A percentile compares a stretch with the other conserved stretches of the same genome.
Conservation (phyloP, 192 early-diverging fungal species). For the Coemansia sp. region DNA sequence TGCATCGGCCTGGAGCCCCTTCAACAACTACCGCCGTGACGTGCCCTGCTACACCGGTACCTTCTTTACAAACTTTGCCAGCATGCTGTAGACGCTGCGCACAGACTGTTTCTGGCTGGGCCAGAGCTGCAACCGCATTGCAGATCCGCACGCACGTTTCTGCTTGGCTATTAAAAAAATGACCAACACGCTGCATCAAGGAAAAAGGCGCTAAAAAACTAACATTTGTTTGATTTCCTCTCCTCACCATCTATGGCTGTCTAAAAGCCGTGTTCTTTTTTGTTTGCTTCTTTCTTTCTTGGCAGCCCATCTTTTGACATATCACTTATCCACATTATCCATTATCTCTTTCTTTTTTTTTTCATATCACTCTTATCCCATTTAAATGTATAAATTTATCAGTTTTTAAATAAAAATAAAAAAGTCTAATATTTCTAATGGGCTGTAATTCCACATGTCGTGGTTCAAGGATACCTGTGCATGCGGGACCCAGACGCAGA, state of each 20-base stretch:
- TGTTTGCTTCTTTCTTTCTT: not conserved
- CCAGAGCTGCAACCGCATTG: too few relatives aligned
- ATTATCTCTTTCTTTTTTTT: not conserved
- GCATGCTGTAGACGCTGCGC: slow-evolving; percentile 18
- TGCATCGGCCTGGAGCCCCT: slow-evolving; percentile 56
- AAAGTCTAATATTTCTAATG: not conserved
- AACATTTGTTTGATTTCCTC: not conserved
- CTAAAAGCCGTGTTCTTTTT: not conserved
- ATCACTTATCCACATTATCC: slow-evolving; percentile 7
- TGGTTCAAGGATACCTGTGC: too few relatives aligned
- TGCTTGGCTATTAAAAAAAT: not conserved
- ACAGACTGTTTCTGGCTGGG: not conserved
- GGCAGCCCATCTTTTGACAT: not conserved
- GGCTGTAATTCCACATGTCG: too few relatives aligned
- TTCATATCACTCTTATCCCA: not conserved
- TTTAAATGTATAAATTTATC: slow-evolving; percentile 20
- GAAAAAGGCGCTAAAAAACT: not conserved
- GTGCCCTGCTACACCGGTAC: slow-evolving; percentile 49
- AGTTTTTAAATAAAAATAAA: not conserved
- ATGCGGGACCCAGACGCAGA: too few relatives aligned
- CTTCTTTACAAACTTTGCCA: slow-evolving; percentile 53
- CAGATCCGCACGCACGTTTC: too few relatives aligned
- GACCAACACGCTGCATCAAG: not conserved
- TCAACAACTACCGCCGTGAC: slow-evolving; percentile 57
- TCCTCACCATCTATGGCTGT: not conserved